These are phyloP conservation scores for Brassica juncea DNA, from an alignment of 345 rosid genomes.

Conservation along the genomic window DNA sequence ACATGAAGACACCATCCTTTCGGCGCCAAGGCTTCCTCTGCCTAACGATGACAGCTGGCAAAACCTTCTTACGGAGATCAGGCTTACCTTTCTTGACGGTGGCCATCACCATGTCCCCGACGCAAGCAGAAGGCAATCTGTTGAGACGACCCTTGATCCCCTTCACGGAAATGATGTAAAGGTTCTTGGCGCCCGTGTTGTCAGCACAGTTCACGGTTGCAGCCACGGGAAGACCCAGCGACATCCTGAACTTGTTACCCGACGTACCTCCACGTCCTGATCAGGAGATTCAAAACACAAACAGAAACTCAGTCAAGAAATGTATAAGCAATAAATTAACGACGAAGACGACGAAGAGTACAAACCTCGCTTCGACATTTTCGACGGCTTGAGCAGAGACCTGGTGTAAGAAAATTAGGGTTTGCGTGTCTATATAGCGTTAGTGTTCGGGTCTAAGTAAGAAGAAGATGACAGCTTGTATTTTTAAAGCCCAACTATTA, in stretches of 20 bases:
- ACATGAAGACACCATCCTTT: constrained; percentile 98
- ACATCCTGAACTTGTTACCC: constrained; percentile 94
- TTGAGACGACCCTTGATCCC: constrained; percentile 93
- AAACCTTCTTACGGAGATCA: constrained; percentile 88
- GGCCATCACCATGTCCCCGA: constrained; percentile 98
- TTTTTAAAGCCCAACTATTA: not conserved
- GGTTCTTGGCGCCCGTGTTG: constrained; percentile 94
- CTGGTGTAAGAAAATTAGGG: not conserved
- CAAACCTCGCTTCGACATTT: not conserved
- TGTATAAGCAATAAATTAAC: too few species aligned
- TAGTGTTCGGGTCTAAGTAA: too few species aligned
- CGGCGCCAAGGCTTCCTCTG: constrained; percentile 98
- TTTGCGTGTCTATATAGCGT: not conserved
- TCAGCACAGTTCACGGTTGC: constrained; percentile 99
- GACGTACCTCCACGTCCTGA: constrained; percentile 93
- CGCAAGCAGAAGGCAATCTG: constrained; percentile 89
- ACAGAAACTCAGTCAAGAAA: too few species aligned
- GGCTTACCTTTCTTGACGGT: constrained; percentile 98
- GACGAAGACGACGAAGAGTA: not conserved
- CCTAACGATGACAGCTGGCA: constrained; percentile 93
- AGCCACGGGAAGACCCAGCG: constrained; percentile 97
- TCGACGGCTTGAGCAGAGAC: not conserved
- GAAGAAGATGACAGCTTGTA: not conserved
- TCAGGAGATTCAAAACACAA: not conserved
- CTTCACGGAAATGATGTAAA: constrained; percentile 90